A percentile compares a stretch with the other conserved stretches of the same genome.
These are phyloP conservation scores for Sherardia arvensis DNA, from an alignment of 257 asterid genomes.

Conservation along the genomic window DNA sequence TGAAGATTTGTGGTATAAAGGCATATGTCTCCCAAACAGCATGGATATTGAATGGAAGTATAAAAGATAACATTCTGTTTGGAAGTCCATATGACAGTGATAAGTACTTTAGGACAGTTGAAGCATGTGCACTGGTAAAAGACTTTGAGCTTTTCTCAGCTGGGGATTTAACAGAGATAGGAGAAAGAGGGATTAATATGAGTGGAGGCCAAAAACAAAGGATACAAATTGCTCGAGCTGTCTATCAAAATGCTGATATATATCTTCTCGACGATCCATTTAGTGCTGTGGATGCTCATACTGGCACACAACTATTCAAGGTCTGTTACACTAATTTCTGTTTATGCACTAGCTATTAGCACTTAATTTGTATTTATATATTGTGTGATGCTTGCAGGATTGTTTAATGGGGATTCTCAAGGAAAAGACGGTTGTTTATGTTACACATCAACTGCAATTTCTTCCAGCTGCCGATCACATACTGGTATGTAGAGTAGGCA, in stretches of 20 bases:
- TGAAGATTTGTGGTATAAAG: conserved; percentile 68
- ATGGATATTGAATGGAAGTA: conserved; percentile 77
- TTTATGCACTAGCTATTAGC: background rate
- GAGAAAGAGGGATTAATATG: conserved; percentile 94
- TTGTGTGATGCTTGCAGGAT: conserved; percentile 36
- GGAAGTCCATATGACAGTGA: conserved; percentile 55
- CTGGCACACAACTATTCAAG: conserved; percentile 81
- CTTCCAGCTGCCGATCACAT: conserved; percentile 95
- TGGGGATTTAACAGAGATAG: conserved; percentile 82
- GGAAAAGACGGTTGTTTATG: conserved; percentile 76
- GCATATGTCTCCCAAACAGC: conserved; percentile 90
- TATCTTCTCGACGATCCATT: conserved; percentile 94
- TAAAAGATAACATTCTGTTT: conserved; percentile 71
- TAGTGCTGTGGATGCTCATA: conserved; percentile 96
- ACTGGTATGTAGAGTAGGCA: conserved; percentile 36
- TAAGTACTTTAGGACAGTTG: conserved; percentile 57
- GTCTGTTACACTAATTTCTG: conserved; percentile 22
- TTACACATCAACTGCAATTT: conserved; percentile 89
- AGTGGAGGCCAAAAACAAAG: conserved; percentile 97
- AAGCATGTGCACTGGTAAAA: conserved; percentile 71
- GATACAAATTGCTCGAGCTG: conserved; percentile 91
- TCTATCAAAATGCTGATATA: conserved; percentile 84
- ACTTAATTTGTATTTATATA: too few species aligned
- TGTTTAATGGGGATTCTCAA: conserved; percentile 87
- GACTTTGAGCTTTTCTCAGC: conserved; percentile 81